Evolutionary conservation across 2,329 filamentous ascomycete species (phyloP), one percentile per base, ranked within the genome.

Genomic region (Hawksworthiomyces lignivorus): DNA sequence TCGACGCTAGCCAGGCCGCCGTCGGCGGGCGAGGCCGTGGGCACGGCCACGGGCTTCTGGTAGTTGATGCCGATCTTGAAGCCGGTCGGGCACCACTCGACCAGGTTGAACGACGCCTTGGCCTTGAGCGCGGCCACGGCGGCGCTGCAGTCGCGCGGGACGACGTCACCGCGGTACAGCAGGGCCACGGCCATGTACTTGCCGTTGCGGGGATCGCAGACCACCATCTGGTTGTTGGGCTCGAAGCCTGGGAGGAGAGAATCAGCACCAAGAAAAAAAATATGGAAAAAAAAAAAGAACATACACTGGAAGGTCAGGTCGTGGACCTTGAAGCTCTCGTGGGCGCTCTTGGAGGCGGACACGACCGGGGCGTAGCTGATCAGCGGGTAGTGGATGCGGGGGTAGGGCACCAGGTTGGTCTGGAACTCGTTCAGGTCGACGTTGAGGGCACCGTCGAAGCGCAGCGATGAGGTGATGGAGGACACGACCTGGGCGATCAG

Each of bases 261-360:
- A 15, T 27, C 8, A 29, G 12, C 7, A n/a, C 21, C 38, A 3
- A 10, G 7, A 30, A 11, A n/a, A 19, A 18, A 31, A 12, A 22
- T 12, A 28, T 12, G 24, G 34, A 40, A 21, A 21, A 29, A 7
- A 32, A 7, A 17, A 19, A 1, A 5, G 14, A 4, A 68, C 75
- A 58, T 70, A 84, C 80, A 84, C 62, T 84, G 80, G 67, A 83
- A 79, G 58, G 80, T 84, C 50, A 84, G 66, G 52, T 92, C 87
- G 48, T 79, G 75, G 42, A 88, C 82, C 72, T 87, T 87, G 78
- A 89, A 89, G 70, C 83, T 87, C 71, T 92, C 86, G 59, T 92
- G 86, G 36, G 80, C 77, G 63, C 83, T 87, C 75, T 85, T 86
- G 69, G 75, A 72, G 45, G 79, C 77, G 18, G 80, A 84, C 50